These are phyloP conservation scores for Domatiomyces catenatus DNA, from an alignment of 2,329 filamentous ascomycete species.

Conservation along the genomic window DNA sequence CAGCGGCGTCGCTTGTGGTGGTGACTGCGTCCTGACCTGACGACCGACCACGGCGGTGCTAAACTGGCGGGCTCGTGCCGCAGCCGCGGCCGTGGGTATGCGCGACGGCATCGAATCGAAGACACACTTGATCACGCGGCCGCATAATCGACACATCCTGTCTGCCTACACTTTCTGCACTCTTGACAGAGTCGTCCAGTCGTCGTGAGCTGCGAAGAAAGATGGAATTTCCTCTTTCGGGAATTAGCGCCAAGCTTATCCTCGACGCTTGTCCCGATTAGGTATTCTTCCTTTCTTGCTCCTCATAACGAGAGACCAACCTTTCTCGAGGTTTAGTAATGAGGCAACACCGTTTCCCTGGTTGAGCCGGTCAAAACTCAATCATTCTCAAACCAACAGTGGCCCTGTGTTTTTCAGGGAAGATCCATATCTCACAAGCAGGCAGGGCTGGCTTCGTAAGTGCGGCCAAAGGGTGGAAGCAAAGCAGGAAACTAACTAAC, in stretches of 20 bases:
- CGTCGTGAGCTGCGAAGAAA: conserved; percentile 1
- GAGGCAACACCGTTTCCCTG: no score
- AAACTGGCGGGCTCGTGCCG: background rate
- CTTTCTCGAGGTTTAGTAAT: no score
- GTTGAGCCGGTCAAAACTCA: no score
- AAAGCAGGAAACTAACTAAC: no score
- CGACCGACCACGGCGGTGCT: conserved; percentile 1
- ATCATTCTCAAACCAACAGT: no score
- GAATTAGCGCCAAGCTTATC: background rate
- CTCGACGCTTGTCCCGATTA: background rate
- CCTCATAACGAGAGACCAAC: no score
- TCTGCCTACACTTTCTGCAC: background rate
- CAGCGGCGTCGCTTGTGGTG: background rate
- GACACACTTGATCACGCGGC: conserved; percentile 17
- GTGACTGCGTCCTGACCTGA: no score
- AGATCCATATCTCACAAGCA: no score
- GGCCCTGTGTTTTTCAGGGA: no score
- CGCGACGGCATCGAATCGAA: conserved; percentile 18
- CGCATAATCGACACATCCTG: conserved; percentile 18
- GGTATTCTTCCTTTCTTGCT: conserved; percentile 1
- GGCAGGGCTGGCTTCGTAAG: no score
- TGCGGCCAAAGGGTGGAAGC: no score
- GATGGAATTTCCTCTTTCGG: no score
- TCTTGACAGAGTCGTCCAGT: background rate
- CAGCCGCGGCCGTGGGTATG: conserved; percentile 1